These are phyloP conservation scores for Euclidium syriacum DNA, from an alignment of 345 rosid genomes.

Conservation along the genomic window DNA sequence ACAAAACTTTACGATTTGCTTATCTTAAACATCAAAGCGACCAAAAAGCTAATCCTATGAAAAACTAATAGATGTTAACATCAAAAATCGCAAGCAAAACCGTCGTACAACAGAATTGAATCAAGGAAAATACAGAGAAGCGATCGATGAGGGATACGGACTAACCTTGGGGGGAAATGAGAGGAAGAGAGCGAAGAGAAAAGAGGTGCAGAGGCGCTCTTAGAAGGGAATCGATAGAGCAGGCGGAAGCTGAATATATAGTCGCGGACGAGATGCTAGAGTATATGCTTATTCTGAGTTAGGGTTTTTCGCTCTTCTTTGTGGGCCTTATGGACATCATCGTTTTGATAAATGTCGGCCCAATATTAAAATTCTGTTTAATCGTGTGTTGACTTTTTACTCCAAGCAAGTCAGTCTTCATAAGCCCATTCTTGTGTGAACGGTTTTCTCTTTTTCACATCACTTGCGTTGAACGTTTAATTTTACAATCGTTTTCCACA, in stretches of 20 bases:
- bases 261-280: background rate
- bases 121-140: background rate
- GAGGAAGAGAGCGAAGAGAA: background rate
- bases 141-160: too few species aligned
- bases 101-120: too few species aligned
- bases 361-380: too few species aligned
- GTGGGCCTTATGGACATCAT: background rate
- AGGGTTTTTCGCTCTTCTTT: constrained; percentile 8
- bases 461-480: too few species aligned
- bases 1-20: background rate
- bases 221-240: too few species aligned
- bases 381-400: too few species aligned
- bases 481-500: too few species aligned
- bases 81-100: background rate
- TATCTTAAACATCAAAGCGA: background rate
- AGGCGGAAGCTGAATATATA: background rate
- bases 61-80: background rate
- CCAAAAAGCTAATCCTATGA: background rate
- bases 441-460: too few species aligned
- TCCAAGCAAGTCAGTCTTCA: too few species aligned
- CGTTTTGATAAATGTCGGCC: background rate
- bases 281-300: background rate
- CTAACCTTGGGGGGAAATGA: constrained; percentile 1
- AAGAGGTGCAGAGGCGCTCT: constrained; percentile 17
- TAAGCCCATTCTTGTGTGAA: too few species aligned